Conservation (phyloP, 2,329 filamentous ascomycete species). For the Helotiales sp. region DNA sequence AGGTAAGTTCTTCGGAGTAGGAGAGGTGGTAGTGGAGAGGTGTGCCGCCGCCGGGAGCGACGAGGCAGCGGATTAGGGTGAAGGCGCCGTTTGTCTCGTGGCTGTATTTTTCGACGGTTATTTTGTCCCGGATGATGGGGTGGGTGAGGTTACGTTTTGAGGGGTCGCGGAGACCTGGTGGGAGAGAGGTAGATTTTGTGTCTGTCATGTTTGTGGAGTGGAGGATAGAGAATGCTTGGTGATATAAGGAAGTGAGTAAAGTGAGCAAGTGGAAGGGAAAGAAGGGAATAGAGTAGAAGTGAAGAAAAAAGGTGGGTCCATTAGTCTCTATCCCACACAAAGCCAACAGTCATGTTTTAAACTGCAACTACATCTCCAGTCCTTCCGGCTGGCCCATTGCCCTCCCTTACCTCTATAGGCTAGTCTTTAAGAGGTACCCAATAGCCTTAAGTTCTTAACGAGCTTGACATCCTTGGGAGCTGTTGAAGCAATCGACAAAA, state of each 20-base stretch:
- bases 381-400: too few relatives aligned
- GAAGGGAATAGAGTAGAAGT: too few relatives aligned
- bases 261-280: background rate
- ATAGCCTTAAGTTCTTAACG: background rate
- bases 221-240: background rate
- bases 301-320: too few relatives aligned
- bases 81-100: constrained; percentile 9
- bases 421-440: too few relatives aligned
- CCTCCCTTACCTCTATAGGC: too few relatives aligned
- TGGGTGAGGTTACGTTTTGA: constrained; percentile 5
- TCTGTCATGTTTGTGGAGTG: background rate
- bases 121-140: constrained; percentile 5
- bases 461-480: background rate
- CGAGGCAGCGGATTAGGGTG: background rate
- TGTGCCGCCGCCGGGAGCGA: constrained; percentile 6
- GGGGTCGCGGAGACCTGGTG: constrained; percentile 7
- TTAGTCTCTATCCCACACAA: too few relatives aligned
- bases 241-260: background rate
- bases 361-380: too few relatives aligned
- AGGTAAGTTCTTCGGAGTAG: constrained; percentile 4
- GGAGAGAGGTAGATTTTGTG: background rate
- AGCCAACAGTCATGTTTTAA: too few relatives aligned
- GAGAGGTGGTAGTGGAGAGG: constrained; percentile 8
- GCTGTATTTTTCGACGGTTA: constrained; percentile 5
- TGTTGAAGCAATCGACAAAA: too few relatives aligned